Evolutionary conservation across 129 eudicot species (phyloP).

Genomic region (Scalesia atractyloides): DNA sequence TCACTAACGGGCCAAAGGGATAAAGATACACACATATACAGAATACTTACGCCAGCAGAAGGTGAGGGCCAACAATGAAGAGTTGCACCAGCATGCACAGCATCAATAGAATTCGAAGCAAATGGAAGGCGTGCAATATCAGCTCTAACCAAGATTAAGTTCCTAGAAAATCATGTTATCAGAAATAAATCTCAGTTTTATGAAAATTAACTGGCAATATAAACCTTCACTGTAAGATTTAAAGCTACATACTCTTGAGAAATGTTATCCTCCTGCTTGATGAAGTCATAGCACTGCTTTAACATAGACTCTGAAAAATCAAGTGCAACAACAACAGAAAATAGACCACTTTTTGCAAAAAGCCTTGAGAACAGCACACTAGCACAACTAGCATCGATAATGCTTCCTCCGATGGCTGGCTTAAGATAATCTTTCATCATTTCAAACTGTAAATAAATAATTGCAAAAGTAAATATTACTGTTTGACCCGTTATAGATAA

Average conservation of each 20-base stretch:
- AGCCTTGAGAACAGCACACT: slow-evolving; percentile 88
- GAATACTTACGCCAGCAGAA: slow-evolving; percentile 77
- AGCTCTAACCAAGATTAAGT: slow-evolving; percentile 81
- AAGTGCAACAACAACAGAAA: slow-evolving; percentile 80
- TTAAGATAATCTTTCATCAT: slow-evolving; percentile 75
- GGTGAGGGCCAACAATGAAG: slow-evolving; percentile 99
- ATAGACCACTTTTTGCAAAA: slow-evolving; percentile 83
- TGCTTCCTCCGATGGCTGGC: slow-evolving; percentile 82
- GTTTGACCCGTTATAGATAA: background rate
- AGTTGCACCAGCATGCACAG: slow-evolving; percentile 99
- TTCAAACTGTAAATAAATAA: slow-evolving; percentile 64
- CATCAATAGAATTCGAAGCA: slow-evolving; percentile 77
- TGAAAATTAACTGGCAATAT: background rate
- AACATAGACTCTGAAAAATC: slow-evolving; percentile 91
- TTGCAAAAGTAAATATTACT: background rate
- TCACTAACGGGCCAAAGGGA: background rate
- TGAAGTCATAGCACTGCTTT: slow-evolving; percentile 68
- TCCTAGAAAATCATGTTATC: slow-evolving; percentile 45
- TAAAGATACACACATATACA: background rate
- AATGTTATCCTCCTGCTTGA: slow-evolving; percentile 72
- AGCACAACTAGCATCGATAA: slow-evolving; percentile 96
- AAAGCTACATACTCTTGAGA: slow-evolving; percentile 65
- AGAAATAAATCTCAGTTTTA: slow-evolving; percentile 1
- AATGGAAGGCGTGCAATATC: slow-evolving; percentile 96
- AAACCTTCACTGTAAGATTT: background rate